These are phyloP conservation scores for Penicillium oxalicum DNA, from an alignment of 2,329 filamentous ascomycete genomes.

Conservation along the genomic window DNA sequence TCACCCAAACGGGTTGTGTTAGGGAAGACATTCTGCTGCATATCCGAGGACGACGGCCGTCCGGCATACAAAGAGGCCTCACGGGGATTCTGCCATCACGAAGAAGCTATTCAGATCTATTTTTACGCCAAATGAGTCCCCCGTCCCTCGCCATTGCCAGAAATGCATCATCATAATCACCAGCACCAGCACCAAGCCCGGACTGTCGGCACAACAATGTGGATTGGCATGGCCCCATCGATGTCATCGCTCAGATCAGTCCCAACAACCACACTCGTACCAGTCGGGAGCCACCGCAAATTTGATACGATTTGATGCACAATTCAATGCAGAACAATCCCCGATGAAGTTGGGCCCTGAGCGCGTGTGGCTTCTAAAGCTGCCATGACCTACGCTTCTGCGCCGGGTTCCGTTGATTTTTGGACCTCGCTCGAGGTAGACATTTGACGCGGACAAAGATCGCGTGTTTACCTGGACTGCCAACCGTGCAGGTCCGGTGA, in stretches of 20 bases:
- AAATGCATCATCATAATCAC: too few species aligned
- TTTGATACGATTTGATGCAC: neutral
- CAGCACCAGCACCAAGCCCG: neutral
- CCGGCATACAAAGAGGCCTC: too few species aligned
- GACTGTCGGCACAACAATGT: conserved; percentile 1
- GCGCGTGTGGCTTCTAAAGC: too few species aligned
- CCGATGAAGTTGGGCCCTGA: neutral
- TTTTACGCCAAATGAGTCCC: neutral
- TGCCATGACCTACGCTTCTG: too few species aligned
- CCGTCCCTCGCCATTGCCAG: too few species aligned
- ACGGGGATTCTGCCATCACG: neutral
- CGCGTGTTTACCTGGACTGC: conserved; percentile 2
- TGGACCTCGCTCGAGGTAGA: neutral
- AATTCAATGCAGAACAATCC: neutral
- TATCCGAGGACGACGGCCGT: too few species aligned
- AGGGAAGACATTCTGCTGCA: too few species aligned
- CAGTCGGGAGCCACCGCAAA: neutral
- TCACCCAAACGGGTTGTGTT: too few species aligned
- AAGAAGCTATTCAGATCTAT: neutral
- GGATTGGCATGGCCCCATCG: conserved; percentile 17
- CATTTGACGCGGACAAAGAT: neutral
- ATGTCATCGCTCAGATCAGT: conserved; percentile 13
- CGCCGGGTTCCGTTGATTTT: too few species aligned
- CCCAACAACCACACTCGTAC: conserved; percentile 1
- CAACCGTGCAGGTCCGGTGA: conserved; percentile 10